These are phyloP conservation scores for Saraca asoca DNA, from an alignment of 331 rosid genomes.

Conservation along the genomic window DNA sequence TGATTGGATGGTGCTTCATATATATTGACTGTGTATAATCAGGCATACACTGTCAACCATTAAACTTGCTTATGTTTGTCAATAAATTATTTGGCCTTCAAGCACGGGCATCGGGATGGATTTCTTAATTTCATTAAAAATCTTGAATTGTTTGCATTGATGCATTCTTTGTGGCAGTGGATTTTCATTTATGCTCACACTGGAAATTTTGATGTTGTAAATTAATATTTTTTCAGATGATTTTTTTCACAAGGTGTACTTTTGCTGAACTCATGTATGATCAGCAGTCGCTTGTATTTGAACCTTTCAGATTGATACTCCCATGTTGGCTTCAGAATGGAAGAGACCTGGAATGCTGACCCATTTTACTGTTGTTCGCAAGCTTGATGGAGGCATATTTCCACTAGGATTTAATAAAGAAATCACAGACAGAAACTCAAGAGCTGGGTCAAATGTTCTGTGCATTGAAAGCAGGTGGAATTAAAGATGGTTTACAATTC, in stretches of 20 bases:
- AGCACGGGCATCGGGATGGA: conserved; percentile 3
- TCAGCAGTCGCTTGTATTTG: conserved; percentile 34
- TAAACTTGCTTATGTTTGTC: conserved; percentile 13
- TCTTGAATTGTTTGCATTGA: conserved; percentile 10
- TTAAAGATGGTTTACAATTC: conserved; percentile 13
- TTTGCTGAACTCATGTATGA: conserved; percentile 22
- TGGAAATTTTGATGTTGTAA: conserved; percentile 6
- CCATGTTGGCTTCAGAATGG: conserved; percentile 93
- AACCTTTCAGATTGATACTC: conserved; percentile 81
- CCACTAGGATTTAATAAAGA: conserved; percentile 81
- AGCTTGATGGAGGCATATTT: conserved; percentile 82
- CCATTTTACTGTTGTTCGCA: conserved; percentile 90
- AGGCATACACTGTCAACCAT: conserved; percentile 2
- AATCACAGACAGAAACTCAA: conserved; percentile 66
- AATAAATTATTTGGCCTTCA: no score
- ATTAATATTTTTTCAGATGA: background rate
- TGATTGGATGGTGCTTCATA: conserved; percentile 20
- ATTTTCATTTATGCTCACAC: background rate
- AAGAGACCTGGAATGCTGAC: conserved; percentile 73
- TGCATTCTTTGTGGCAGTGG: conserved; percentile 2
- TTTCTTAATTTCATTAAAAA: background rate
- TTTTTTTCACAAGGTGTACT: background rate
- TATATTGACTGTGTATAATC: background rate
- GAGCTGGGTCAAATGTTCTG: conserved; percentile 74
- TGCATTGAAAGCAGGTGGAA: conserved; percentile 76